Conservation (phyloP, 441 rosid genomes). For the Adansonia madagascariensis region DNA sequence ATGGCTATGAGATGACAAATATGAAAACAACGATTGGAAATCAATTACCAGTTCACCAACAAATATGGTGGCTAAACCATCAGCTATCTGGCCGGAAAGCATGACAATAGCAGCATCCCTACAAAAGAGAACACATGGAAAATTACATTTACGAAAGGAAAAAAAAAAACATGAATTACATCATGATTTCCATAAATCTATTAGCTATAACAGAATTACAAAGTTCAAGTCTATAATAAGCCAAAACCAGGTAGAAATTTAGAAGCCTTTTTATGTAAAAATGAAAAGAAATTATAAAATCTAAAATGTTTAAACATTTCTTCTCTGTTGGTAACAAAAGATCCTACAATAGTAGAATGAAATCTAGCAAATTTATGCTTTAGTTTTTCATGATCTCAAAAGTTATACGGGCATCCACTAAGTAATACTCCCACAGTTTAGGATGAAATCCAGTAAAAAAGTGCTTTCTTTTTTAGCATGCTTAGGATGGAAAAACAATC, state of each 20-base stretch:
- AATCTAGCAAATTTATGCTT: not conserved
- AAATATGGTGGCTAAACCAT: slow-evolving; percentile 82
- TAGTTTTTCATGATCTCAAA: not conserved
- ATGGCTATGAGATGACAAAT: not conserved
- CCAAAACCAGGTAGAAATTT: not conserved
- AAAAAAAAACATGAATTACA: not conserved
- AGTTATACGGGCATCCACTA: not conserved
- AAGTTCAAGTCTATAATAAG: not conserved
- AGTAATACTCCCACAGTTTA: not conserved
- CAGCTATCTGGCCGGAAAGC: slow-evolving; percentile 97
- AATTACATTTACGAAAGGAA: not conserved
- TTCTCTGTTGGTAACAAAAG: not conserved
- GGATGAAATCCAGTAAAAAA: not conserved
- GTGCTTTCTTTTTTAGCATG: not conserved
- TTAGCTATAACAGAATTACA: not conserved
- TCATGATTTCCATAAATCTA: not conserved
- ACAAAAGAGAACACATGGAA: slow-evolving; percentile 16
- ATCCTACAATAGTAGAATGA: not conserved
- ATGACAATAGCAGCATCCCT: slow-evolving; percentile 90
- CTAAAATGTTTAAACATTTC: not conserved
- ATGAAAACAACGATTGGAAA: not conserved
- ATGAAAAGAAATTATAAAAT: not conserved
- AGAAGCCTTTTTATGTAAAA: not conserved
- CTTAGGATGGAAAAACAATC: not conserved
- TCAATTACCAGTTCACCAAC: slow-evolving; percentile 80